Evolutionary conservation across 805 yeast genomes (phyloP), one percentile per base, ranked within the genome.

Genomic region (Cyberlindnera euphorbiae): DNA sequence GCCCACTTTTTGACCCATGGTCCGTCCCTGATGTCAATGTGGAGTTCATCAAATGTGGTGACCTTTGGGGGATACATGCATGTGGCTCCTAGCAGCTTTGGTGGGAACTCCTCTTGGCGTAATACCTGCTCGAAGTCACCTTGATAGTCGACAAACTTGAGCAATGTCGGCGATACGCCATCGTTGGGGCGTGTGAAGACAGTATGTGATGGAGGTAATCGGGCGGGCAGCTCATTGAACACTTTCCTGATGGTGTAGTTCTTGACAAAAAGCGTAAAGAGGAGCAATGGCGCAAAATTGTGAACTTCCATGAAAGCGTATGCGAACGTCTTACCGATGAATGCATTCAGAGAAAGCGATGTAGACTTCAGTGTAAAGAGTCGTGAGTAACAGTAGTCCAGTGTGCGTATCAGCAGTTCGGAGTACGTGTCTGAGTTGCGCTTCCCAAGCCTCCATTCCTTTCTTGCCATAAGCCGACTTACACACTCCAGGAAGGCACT

Each of bases 1-100:
- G 70, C 64, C 85, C 85, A 79, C 45, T 77, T 62, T 38, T 68
- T 61, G 8, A 76, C 79, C 86, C 86, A 79, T 5, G 44, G 32
- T 17, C 65, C 50, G 6, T 82, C 84, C 39, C 62, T 69, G 8
- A 83, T 77, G 41, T 79, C 79, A 11, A 53, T 42, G 4, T 15
- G 17, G 3, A 51, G 25, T 7, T 37, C 64, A 51, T 30, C 77
- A 73, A 47, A 49, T 0, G 36, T 30, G 8, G 47, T 30, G 4
- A 16, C 28, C 10, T 34, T 42, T 17, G 73, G 73, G 2, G 73
- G 71, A 11, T 42, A 35, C 53, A 66, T 49, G 22, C 71, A 62
- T 32, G 64, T 62, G 11, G 30, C 56, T 53, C 22, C 65, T 47
- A 45, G 53, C 51, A 19, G 36, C 31, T 4, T 71, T 66, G 39